Evolutionary conservation across 768 basidiomycete species (phyloP), one percentile per base, ranked within the genome.

Genomic region (Boletus rubroflammeus): DNA sequence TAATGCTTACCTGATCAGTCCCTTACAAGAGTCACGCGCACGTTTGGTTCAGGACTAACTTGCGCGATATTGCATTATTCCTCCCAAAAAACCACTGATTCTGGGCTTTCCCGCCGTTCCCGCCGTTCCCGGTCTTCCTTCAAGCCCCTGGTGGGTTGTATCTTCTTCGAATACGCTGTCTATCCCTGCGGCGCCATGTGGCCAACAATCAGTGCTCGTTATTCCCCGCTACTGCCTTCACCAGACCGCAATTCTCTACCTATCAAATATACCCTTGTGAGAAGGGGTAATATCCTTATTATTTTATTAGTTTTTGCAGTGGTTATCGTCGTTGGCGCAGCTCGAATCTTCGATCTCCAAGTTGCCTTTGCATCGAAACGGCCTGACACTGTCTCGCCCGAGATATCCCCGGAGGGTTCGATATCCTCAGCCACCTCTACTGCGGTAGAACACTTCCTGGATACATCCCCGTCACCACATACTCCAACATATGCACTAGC

Each of bases 321-420:
- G 29, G 48, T 61, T 5, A 31, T 57, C n/a, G 17, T 63, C 31
- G 43, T 56, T 14, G 56, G 56, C 6, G 46, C 52, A 15, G 50
- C 53, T 26, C 55, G 56, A 28, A 50, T 40, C 13, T 59, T 61
- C 17, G 49, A 58, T 41, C 44, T 63, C 32, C 50, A 52, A 25
- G 26, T 43, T 39, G 3, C 50, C 29, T 51, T 58, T 43, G 32
- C 48, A 23, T 54, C 54, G 15, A 47, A 41, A 29, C 50, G 43
- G 10, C 61, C 32, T 14, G 50, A 51, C n/a, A n/a, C 19, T 11
- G 17, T 44, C 21, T 47, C 54, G 3, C n/a, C 50, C 6, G 48
- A 59, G 42, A 21, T 49, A 23, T 25, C 53, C 6, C 43, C 15
- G 0, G 45, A 36, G 46, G 34, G 32, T 47, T 46, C 36, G 13